Evolutionary conservation across 2,329 filamentous ascomycete genomes (phyloP), one percentile per base, ranked within the genome.

Genomic region (Scedosporium apiospermum): DNA sequence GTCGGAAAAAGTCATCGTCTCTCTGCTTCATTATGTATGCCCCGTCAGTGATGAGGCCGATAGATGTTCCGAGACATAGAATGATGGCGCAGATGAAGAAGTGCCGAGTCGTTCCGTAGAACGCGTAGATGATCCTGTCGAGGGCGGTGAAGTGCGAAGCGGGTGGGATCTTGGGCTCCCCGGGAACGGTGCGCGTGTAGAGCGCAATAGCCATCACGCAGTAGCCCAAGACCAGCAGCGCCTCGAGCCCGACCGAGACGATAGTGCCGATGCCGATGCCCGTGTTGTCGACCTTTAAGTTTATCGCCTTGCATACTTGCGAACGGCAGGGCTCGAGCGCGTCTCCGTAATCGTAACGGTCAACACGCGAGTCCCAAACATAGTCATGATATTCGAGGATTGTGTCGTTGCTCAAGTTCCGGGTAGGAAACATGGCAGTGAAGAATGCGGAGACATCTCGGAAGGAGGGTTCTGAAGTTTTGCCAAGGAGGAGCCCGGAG

Each of bases 121-220:
- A 61, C 1, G 59, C 59, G 27, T 61, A 53, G 21, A 61, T n/a
- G n/a, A 61, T 21, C 21, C 59, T 26, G 46, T 61, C 27, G 9
- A 53, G 14, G 12, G 18, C 26, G 14, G 42, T 49, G 14, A 38
- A 34, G 18, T 27, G 42, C 21, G 58, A 21, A 9, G 16, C 42
- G 18, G n/a, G 59, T 4, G 59, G 59, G 7, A 51, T 55, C 21
- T 6, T 55, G 51, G 51, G 30, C 7, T 23, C 21, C 3, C 23
- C 23, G 1, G 51, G 51, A 23, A 49, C 23, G 18, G 51, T 55
- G n/a, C 51, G 51, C 6, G 18, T 55, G 51, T 23, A 55, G 51
- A 55, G 18, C 51, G 14, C 51, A 14, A 55, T 55, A 7, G 23
- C 51, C 51, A 55, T 27, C 12, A 55, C 12, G 51, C 51, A 55